Conservation (phyloP, 768 basidiomycete genomes). For the Boletellus ananas region DNA sequence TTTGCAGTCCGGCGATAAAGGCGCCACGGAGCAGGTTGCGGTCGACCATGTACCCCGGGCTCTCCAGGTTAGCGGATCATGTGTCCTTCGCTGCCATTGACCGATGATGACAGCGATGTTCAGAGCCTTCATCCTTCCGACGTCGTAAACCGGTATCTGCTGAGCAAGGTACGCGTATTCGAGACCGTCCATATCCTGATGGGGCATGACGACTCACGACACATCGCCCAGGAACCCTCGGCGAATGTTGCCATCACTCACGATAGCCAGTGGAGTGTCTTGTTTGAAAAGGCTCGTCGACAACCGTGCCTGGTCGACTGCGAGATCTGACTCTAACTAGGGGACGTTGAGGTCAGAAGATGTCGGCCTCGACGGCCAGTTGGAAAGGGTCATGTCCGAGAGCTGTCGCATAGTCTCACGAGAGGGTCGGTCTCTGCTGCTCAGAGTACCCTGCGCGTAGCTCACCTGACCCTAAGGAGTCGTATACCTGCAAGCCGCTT, state of each 20-base stretch:
- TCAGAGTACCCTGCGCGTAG: not conserved
- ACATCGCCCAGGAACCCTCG: slow-evolving; percentile 3
- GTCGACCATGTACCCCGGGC: slow-evolving; percentile 2
- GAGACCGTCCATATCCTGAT: too few relatives aligned
- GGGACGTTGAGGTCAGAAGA: slow-evolving; percentile 6
- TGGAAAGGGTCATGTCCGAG: slow-evolving; percentile 4
- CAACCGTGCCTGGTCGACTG: not conserved
- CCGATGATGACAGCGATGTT: not conserved
- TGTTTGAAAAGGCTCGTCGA: slow-evolving; percentile 8
- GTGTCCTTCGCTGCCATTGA: not conserved
- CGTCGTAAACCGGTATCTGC: slow-evolving; percentile 10
- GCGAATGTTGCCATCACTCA: slow-evolving; percentile 12
- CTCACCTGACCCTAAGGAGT: slow-evolving; percentile 3
- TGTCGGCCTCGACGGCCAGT: not conserved
- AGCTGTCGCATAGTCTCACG: slow-evolving; percentile 5
- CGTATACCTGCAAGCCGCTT: slow-evolving; percentile 1
- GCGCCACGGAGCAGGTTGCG: not conserved
- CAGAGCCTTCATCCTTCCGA: slow-evolving; percentile 15
- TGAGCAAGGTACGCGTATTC: not conserved
- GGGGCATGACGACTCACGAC: too few relatives aligned
- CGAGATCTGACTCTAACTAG: not conserved
- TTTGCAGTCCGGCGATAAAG: not conserved
- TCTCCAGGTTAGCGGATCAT: not conserved
- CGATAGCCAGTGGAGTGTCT: slow-evolving; percentile 11
- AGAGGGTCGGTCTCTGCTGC: slow-evolving; percentile 1